A percentile compares a stretch with the other conserved stretches of the same genome.
phyloP scores from a whole-genome alignment of 768 basidiomycete species.

The Phylloporus sp. region DNA sequence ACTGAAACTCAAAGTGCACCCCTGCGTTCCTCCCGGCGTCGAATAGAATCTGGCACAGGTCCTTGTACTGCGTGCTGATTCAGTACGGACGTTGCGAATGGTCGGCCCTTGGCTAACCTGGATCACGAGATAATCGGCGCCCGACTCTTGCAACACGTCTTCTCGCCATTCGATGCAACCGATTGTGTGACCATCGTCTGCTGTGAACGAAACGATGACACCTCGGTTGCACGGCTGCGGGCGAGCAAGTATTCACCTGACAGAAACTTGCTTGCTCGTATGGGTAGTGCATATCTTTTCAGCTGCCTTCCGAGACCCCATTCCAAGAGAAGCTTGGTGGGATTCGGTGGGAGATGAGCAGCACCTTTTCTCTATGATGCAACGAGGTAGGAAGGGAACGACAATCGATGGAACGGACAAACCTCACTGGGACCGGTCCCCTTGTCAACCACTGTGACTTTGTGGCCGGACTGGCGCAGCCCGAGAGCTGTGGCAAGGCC shows the following conservation, averaged over 20 bases:
- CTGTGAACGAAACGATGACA: conserved; percentile 24
- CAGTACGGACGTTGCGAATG: neutral
- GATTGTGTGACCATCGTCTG: conserved; percentile 40
- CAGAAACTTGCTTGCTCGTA: conserved; percentile 24
- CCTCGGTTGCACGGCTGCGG: neutral
- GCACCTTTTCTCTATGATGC: conserved; percentile 34
- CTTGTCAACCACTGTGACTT: conserved; percentile 53
- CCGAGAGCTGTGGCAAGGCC: conserved; percentile 57
- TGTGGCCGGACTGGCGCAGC: conserved; percentile 55
- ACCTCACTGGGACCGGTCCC: conserved; percentile 41
- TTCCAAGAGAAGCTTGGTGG: conserved; percentile 50
- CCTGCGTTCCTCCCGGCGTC: conserved; percentile 45
- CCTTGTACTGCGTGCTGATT: conserved; percentile 40
- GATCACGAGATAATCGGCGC: conserved; percentile 50
- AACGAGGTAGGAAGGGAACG: neutral
- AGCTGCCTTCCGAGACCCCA: conserved; percentile 53
- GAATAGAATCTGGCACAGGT: conserved; percentile 47
- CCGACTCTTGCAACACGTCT: conserved; percentile 45
- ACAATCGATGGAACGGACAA: neutral
- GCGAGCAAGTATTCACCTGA: conserved; percentile 13
- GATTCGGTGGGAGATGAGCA: conserved; percentile 52
- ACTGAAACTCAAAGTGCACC: conserved; percentile 45
- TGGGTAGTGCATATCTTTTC: conserved; percentile 27
- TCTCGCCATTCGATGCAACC: conserved; percentile 46
- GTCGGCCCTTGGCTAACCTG: conserved; percentile 31